phyloP scores from a whole-genome alignment of 2,329 filamentous ascomycete species.

The Hypoxylon sp. region DNA sequence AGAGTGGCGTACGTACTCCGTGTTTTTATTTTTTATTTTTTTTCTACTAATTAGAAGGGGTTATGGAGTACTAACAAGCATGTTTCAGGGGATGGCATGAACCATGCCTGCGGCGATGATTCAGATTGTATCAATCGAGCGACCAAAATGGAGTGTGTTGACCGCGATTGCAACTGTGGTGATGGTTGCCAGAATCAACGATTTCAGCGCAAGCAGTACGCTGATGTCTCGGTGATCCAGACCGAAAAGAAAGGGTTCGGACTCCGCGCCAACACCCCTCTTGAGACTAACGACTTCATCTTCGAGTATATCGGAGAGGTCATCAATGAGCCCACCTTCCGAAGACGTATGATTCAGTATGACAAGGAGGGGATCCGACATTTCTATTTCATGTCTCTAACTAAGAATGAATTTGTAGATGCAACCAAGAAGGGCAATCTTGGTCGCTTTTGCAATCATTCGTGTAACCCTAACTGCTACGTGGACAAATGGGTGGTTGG shows the following conservation, averaged over 20 bases:
- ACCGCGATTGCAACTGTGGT: constrained; percentile 88
- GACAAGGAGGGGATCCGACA: constrained; percentile 98
- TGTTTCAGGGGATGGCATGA: constrained; percentile 71
- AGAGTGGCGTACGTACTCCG: constrained; percentile 85
- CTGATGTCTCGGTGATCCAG: constrained; percentile 93
- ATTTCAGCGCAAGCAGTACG: constrained; percentile 91
- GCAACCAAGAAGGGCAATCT: constrained; percentile 97
- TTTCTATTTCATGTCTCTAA: constrained; percentile 99
- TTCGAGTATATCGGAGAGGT: constrained; percentile 99
- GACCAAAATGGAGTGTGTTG: constrained; percentile 96
- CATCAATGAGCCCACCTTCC: constrained; percentile 92
- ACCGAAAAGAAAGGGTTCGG: constrained; percentile 98
- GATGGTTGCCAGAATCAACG: constrained; percentile 92
- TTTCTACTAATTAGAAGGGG: constrained; percentile 36
- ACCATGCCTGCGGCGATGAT: constrained; percentile 93
- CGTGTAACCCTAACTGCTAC: constrained; percentile 98
- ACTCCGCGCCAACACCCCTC: constrained; percentile 82
- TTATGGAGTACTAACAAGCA: constrained; percentile 45
- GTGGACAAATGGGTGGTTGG: constrained; percentile 99
- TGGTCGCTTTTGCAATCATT: constrained; percentile 98
- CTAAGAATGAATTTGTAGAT: constrained; percentile 96
- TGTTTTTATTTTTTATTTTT: constrained; percentile 29
- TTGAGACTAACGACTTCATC: constrained; percentile 90
- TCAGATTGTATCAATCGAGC: constrained; percentile 99
- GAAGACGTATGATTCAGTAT: constrained; percentile 91